Evolutionary conservation across 345 rosid species (phyloP), one percentile per base, ranked within the genome.

Genomic region (Aethionema arabicum): DNA sequence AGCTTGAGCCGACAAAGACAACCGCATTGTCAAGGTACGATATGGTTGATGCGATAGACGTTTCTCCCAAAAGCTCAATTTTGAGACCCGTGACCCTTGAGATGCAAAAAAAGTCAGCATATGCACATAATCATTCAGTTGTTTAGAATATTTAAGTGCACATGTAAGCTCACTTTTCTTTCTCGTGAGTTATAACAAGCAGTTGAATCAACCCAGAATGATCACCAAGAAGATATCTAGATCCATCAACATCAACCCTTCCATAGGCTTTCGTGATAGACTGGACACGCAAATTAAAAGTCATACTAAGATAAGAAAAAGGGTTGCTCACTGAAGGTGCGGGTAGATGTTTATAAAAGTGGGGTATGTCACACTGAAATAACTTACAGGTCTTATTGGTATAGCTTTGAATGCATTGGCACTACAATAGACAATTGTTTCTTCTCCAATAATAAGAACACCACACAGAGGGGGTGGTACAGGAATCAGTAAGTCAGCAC

Each of bases 391-490:
- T 77, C 88, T 78, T 42, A 84, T 90, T 45, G 95, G 96, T 59
- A 90, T 93, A 33, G 92, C 97, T 78, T 85, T 87, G 68, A 93
- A 87, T 54, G 91, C 85, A 84, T 73, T 88, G 53, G 96, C 96
- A 74, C 93, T 90, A 72, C 92, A 88, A 50, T 95, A 90, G 45
- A 90, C 96, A 77, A 93, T 84, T 38, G 96, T 93, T 74, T 93
- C 99, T 77, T 90, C 97, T 43, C 96, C 97, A 67, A 95, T 82
- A 59, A 95, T 95, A 49, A 95, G 92, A 37, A 95, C 93, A n/a
- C 97, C 97, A 54, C 97, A 90, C n/a, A 90, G 81, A 55, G 97
- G 99, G 31, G 91, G 89, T 21, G 99, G 97, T 40, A 95, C 95
- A 14, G 95, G 99, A 72, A 95, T 95, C 40, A 95, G 82, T 52